A percentile compares a stretch with the other conserved stretches of the same genome.
These are phyloP conservation scores for Calonectria fujianensis DNA, from an alignment of 2,329 filamentous ascomycete genomes.

Conservation along the genomic window DNA sequence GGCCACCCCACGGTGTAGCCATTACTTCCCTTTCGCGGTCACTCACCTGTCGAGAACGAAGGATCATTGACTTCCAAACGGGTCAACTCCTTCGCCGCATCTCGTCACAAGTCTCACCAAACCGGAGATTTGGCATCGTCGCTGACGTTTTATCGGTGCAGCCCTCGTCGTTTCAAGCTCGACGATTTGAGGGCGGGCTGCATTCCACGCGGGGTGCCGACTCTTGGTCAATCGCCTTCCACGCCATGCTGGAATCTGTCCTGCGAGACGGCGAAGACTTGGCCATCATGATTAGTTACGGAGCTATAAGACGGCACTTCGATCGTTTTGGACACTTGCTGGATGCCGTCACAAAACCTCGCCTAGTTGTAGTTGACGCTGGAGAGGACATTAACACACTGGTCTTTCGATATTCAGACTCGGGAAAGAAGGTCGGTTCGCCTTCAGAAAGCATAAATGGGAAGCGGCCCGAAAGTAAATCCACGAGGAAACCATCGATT, in stretches of 20 bases:
- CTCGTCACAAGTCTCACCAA: conserved; percentile 66
- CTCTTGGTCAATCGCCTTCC: conserved; percentile 75
- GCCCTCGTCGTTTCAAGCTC: conserved; percentile 40
- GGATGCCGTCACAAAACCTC: conserved; percentile 70
- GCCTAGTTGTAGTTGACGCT: conserved; percentile 73
- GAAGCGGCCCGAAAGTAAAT: conserved; percentile 29
- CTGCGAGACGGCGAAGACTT: conserved; percentile 77
- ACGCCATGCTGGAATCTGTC: conserved; percentile 72
- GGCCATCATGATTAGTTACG: conserved; percentile 75
- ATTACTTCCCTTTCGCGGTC: conserved; percentile 61
- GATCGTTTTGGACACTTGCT: conserved; percentile 69
- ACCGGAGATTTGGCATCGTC: conserved; percentile 67
- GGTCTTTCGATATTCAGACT: conserved; percentile 55
- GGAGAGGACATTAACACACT: conserved; percentile 71
- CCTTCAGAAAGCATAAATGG: conserved; percentile 23
- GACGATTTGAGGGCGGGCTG: conserved; percentile 51
- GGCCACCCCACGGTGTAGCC: conserved; percentile 60
- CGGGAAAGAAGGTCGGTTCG: conserved; percentile 27
- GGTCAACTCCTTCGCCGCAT: conserved; percentile 68
- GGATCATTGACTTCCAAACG: conserved; percentile 66
- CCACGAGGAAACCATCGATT: conserved; percentile 10
- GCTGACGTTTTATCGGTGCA: conserved; percentile 54
- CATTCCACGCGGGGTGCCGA: conserved; percentile 52
- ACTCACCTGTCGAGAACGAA: conserved; percentile 60
- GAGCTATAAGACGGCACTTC: conserved; percentile 72